phyloP scores from a whole-genome alignment of 169 alveolate genomes.

The Amoebophrya sp. region DNA sequence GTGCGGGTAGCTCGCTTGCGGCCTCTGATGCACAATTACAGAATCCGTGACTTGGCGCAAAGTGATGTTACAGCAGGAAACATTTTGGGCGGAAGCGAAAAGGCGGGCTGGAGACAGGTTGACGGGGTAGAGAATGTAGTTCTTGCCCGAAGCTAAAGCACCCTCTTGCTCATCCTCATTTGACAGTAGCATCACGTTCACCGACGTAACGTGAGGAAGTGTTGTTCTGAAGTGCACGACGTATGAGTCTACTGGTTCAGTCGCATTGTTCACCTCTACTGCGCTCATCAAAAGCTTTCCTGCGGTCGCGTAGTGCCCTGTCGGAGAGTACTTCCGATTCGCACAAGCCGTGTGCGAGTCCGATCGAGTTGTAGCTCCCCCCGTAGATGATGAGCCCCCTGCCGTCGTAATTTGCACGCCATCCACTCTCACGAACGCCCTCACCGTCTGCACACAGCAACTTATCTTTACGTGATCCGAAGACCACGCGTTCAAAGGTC shows the following conservation, averaged over 20 bases:
- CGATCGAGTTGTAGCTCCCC: neutral
- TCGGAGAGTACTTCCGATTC: neutral
- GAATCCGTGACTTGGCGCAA: no score
- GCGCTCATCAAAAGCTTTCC: no score
- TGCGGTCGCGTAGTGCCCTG: neutral
- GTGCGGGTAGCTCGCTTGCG: no score
- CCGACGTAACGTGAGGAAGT: no score
- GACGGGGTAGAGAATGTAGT: neutral
- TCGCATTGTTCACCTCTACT: no score
- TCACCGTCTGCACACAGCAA: neutral
- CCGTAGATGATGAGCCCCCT: neutral
- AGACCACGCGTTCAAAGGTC: no score
- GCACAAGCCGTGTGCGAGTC: neutral
- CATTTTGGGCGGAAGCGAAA: neutral
- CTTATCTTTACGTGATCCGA: neutral
- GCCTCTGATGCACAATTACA: no score
- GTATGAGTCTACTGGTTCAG: neutral
- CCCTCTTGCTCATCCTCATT: no score
- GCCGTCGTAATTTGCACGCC: neutral
- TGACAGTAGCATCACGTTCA: no score
- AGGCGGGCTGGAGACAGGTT: neutral
- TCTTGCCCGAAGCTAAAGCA: no score
- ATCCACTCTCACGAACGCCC: neutral
- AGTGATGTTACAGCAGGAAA: neutral
- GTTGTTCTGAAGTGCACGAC: neutral